These are phyloP conservation scores for Lumnitzera littorea DNA, from an alignment of 345 rosid genomes.

Conservation along the genomic window DNA sequence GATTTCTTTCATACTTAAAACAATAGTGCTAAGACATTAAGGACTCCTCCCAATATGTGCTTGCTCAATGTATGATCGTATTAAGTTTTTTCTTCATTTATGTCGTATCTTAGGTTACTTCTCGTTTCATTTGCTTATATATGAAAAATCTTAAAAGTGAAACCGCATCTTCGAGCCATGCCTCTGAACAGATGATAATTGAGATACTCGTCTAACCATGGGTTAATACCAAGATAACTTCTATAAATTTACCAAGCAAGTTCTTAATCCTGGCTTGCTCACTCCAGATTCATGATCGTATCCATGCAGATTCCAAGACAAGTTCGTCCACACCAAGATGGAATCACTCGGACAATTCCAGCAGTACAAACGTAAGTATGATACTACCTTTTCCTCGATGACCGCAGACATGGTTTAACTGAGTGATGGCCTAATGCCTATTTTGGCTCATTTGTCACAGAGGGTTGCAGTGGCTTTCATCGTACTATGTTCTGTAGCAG, in stretches of 20 bases:
- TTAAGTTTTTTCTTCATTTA: too few species aligned
- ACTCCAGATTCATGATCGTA: too few species aligned
- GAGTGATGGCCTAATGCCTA: background rate
- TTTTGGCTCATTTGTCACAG: conserved; percentile 9
- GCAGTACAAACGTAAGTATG: conserved; percentile 12
- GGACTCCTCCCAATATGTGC: too few species aligned
- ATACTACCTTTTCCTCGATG: background rate
- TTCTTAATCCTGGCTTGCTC: too few species aligned
- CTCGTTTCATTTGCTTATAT: too few species aligned
- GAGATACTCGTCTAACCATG: too few species aligned
- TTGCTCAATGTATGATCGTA: too few species aligned
- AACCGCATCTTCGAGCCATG: too few species aligned
- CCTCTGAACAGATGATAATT: too few species aligned
- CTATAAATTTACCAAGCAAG: background rate
- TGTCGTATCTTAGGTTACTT: too few species aligned
- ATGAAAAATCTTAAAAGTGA: too few species aligned
- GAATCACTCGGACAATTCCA: conserved; percentile 2
- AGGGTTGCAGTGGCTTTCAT: conserved; percentile 13
- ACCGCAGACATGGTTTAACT: background rate
- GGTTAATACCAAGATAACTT: too few species aligned
- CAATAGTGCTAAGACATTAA: background rate
- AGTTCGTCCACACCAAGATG: conserved; percentile 6
- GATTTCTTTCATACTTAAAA: background rate
- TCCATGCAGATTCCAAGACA: conserved; percentile 6
- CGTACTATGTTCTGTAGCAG: conserved; percentile 21